These are phyloP conservation scores for Forsythia suspensa DNA, from an alignment of 257 asterid genomes.

Conservation along the genomic window DNA sequence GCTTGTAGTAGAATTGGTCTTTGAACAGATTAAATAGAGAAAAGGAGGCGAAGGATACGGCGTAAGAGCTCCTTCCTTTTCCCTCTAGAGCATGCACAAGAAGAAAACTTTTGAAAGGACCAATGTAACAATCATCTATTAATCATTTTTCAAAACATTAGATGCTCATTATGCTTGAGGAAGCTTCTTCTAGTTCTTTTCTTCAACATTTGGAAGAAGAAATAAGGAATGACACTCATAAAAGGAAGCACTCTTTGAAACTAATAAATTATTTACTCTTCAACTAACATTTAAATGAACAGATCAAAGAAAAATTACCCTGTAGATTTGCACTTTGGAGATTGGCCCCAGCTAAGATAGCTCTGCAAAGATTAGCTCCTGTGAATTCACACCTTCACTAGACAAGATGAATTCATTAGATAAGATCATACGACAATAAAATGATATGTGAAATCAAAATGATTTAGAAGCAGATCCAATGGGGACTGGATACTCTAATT, in stretches of 20 bases:
- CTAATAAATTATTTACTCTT: constrained; percentile 1
- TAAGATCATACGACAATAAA: constrained; percentile 16
- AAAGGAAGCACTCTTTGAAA: constrained; percentile 3
- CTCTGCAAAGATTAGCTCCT: constrained; percentile 95
- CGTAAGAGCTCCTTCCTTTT: not conserved
- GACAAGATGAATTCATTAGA: constrained; percentile 40
- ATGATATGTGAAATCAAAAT: constrained; percentile 11
- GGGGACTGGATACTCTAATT: constrained; percentile 8
- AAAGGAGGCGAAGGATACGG: not conserved
- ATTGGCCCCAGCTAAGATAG: constrained; percentile 90
- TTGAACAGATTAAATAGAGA: too few relatives aligned
- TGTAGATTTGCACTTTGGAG: constrained; percentile 97
- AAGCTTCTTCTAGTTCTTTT: not conserved
- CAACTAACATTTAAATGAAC: constrained; percentile 7
- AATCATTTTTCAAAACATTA: not conserved
- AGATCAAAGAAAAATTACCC: constrained; percentile 41
- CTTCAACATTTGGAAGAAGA: not conserved
- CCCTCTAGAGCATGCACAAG: not conserved
- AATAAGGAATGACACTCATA: not conserved
- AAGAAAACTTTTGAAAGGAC: not conserved
- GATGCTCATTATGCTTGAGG: not conserved
- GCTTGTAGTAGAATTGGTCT: too few relatives aligned
- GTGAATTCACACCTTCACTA: constrained; percentile 89
- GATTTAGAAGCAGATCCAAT: constrained; percentile 1
- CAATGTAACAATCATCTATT: not conserved